Conservation (phyloP, 257 asterid genomes). For the Agastache rugosa region DNA sequence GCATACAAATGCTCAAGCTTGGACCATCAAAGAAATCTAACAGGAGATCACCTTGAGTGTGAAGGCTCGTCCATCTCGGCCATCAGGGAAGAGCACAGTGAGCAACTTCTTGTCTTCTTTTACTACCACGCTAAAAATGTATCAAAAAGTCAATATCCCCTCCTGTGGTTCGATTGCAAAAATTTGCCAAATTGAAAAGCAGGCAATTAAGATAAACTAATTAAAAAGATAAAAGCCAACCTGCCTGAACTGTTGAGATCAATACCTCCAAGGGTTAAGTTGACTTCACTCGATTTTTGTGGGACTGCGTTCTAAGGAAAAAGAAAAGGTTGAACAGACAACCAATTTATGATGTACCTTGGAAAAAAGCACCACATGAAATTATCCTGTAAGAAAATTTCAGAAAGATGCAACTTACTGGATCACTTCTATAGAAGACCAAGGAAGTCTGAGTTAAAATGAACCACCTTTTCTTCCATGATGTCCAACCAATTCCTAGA, state of each 20-base stretch:
- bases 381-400: neutral
- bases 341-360: constrained; percentile 22
- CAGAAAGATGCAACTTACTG: constrained; percentile 63
- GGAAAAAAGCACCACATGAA: constrained; percentile 15
- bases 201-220: constrained; percentile 12
- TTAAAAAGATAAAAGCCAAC: constrained; percentile 58
- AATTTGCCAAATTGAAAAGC: neutral
- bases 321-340: constrained; percentile 32
- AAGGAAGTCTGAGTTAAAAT: constrained; percentile 91
- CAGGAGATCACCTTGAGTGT: constrained; percentile 81
- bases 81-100: constrained; percentile 93
- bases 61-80: constrained; percentile 97
- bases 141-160: constrained; percentile 33
- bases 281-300: constrained; percentile 83
- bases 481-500: constrained; percentile 99
- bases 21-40: constrained; percentile 25
- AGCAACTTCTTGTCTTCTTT: constrained; percentile 95
- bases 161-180: constrained; percentile 14
- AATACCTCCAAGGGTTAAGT: constrained; percentile 98
- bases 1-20: constrained; percentile 11
- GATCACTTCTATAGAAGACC: constrained; percentile 98
- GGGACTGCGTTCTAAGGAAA: constrained; percentile 71
- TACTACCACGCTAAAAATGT: constrained; percentile 82
- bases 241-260: constrained; percentile 99
- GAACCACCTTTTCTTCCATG: constrained; percentile 99